Percentiles rank a stretch among this genome's conserved stretches.
phyloP scores from a whole-genome alignment of 2,329 filamentous ascomycete genomes.

The Stagonosporopsis vannaccii region DNA sequence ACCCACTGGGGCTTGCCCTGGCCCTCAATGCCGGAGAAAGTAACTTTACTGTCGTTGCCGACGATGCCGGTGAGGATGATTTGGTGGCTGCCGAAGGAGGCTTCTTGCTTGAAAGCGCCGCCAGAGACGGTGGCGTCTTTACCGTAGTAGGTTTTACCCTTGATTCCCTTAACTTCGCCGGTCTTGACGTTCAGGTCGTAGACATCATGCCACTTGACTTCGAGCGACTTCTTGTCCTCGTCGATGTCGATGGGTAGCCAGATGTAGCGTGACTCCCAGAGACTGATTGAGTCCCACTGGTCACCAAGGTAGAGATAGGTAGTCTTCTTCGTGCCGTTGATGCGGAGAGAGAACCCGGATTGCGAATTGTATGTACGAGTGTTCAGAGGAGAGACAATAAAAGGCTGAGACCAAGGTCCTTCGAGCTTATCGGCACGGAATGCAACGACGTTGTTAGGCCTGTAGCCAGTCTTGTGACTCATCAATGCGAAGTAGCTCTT shows the following conservation, averaged over 20 bases:
- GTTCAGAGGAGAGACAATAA: slow-evolving; percentile 59
- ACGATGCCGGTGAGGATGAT: slow-evolving; percentile 61
- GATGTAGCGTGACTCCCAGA: slow-evolving; percentile 66
- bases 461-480: slow-evolving; percentile 69
- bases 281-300: slow-evolving; percentile 62
- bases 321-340: slow-evolving; percentile 58
- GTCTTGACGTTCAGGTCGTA: slow-evolving; percentile 64
- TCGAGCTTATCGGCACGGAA: slow-evolving; percentile 61
- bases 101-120: slow-evolving; percentile 63
- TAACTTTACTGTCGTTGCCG: slow-evolving; percentile 63
- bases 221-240: slow-evolving; percentile 59
- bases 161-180: slow-evolving; percentile 56
- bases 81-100: slow-evolving; percentile 59
- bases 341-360: slow-evolving; percentile 59
- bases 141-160: slow-evolving; percentile 58
- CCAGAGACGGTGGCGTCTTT: slow-evolving; percentile 57
- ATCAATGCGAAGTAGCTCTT: slow-evolving; percentile 67
- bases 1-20: slow-evolving; percentile 63
- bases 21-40: slow-evolving; percentile 59
- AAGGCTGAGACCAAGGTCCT: slow-evolving; percentile 64
- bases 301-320: slow-evolving; percentile 62
- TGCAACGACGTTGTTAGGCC: slow-evolving; percentile 67
- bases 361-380: slow-evolving; percentile 63
- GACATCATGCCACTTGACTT: slow-evolving; percentile 62
- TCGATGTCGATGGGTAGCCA: slow-evolving; percentile 64